phyloP scores from a whole-genome alignment of 2,329 filamentous ascomycete genomes.

The Mycogone perniciosa region DNA sequence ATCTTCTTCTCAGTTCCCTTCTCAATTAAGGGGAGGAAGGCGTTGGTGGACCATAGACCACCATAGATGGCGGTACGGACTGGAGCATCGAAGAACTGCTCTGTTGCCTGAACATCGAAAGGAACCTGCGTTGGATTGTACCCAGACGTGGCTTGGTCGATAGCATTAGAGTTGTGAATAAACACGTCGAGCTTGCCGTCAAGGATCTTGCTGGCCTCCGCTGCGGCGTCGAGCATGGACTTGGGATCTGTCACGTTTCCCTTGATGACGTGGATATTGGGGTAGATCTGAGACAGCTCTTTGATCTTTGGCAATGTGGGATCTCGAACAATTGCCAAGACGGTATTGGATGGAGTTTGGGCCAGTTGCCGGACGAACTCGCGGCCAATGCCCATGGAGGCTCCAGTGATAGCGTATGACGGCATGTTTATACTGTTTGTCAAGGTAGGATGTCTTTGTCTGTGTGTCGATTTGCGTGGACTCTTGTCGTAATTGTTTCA shows the following conservation, averaged over 20 bases:
- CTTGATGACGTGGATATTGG: constrained; percentile 33
- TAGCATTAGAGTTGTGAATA: constrained; percentile 30
- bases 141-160: constrained; percentile 18
- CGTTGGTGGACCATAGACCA: constrained; percentile 23
- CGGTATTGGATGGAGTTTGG: constrained; percentile 25
- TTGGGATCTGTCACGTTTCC: constrained; percentile 28
- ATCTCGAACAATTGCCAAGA: constrained; percentile 34
- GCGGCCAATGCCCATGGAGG: constrained; percentile 14
- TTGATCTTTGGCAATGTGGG: constrained; percentile 19
- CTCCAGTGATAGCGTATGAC: constrained; percentile 14
- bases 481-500: not conserved
- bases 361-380: constrained; percentile 27
- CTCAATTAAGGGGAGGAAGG: constrained; percentile 34
- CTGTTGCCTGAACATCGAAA: constrained; percentile 7
- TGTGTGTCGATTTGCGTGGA: not conserved
- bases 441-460: not conserved
- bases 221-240: constrained; percentile 29
- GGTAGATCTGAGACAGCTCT: constrained; percentile 20
- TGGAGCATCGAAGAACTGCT: constrained; percentile 30
- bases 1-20: constrained; percentile 36
- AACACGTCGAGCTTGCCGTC: constrained; percentile 34
- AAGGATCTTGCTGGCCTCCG: constrained; percentile 25
- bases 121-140: constrained; percentile 14
- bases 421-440: constrained; percentile 6
- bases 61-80: constrained; percentile 28